Percentiles rank a stretch among this genome's conserved stretches.
phyloP scores from a whole-genome alignment of 805 yeast genomes.

The Ogataea trehalophila region DNA sequence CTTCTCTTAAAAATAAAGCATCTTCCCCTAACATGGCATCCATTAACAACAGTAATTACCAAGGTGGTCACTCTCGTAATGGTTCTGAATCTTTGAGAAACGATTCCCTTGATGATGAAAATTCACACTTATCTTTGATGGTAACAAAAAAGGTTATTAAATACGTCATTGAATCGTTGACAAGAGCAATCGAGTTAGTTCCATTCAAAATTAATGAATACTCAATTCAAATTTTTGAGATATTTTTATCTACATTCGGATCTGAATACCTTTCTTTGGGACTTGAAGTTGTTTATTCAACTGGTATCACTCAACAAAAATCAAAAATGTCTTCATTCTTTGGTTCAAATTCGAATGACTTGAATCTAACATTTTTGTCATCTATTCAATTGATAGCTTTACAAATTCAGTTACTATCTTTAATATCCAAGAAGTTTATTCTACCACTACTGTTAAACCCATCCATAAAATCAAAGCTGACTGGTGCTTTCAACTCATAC shows the following conservation, averaged over 20 bases:
- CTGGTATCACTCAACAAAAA: slow-evolving; percentile 24
- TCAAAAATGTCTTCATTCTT: slow-evolving; percentile 24
- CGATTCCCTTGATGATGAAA: slow-evolving; percentile 3
- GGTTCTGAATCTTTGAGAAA: slow-evolving; percentile 1
- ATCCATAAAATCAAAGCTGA: slow-evolving; percentile 12
- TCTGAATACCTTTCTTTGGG: slow-evolving; percentile 70
- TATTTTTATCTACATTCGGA: slow-evolving; percentile 65
- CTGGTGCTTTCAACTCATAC: slow-evolving; percentile 22
- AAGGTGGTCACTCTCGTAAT: not conserved
- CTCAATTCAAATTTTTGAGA: slow-evolving; percentile 61
- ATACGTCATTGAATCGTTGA: slow-evolving; percentile 70
- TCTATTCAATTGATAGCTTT: slow-evolving; percentile 22
- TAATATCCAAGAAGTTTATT: slow-evolving; percentile 68
- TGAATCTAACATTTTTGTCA: slow-evolving; percentile 17
- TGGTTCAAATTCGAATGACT: slow-evolving; percentile 16
- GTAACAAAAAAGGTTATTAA: slow-evolving; percentile 61
- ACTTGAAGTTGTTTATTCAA: slow-evolving; percentile 58
- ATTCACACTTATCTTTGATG: slow-evolving; percentile 32
- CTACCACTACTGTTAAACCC: slow-evolving; percentile 55
- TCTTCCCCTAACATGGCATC: slow-evolving; percentile 6
- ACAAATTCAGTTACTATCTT: slow-evolving; percentile 55
- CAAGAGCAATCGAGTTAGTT: slow-evolving; percentile 69
- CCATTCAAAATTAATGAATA: slow-evolving; percentile 59
- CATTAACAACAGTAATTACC: not conserved
- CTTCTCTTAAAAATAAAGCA: slow-evolving; percentile 30